phyloP scores from a whole-genome alignment of 2,329 filamentous ascomycete genomes.

The Sporothrix euskadiensis region DNA sequence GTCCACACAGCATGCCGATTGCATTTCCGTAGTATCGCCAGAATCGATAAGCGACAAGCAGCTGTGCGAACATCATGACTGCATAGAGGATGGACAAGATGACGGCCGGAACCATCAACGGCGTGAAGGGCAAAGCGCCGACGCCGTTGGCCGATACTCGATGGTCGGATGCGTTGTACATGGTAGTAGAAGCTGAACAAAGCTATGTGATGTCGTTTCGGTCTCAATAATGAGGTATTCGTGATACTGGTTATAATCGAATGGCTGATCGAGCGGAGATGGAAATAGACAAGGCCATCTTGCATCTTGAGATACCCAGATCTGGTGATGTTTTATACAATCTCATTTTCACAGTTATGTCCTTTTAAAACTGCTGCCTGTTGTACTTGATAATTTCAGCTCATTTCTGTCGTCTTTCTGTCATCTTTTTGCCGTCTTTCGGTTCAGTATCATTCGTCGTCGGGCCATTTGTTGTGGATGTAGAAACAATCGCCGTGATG shows the following conservation, averaged over 20 bases:
- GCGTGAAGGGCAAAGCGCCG: conserved; percentile 30
- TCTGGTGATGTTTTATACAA: neutral
- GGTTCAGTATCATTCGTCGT: neutral
- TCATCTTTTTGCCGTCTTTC: neutral
- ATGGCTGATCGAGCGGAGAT: neutral
- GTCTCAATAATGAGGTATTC: neutral
- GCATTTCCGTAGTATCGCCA: conserved; percentile 32
- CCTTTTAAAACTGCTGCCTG: neutral
- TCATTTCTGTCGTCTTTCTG: neutral
- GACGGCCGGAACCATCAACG: conserved; percentile 26
- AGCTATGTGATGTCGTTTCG: neutral
- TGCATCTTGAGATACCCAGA: neutral
- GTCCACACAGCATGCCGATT: conserved; percentile 33
- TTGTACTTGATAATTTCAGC: neutral
- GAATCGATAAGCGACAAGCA: conserved; percentile 24
- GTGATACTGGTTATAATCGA: neutral
- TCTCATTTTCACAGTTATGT: neutral
- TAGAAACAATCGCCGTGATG: conserved; percentile 6
- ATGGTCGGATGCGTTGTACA: neutral
- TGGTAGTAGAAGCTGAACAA: neutral
- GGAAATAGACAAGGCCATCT: neutral
- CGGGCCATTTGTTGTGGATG: neutral
- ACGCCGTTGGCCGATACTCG: conserved; percentile 27
- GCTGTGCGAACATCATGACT: conserved; percentile 15
- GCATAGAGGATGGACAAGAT: conserved; percentile 28